Evolutionary conservation across 2,329 filamentous ascomycete genomes (phyloP), one percentile per base, ranked within the genome.

Genomic region (Paramyrothecium roridum): DNA sequence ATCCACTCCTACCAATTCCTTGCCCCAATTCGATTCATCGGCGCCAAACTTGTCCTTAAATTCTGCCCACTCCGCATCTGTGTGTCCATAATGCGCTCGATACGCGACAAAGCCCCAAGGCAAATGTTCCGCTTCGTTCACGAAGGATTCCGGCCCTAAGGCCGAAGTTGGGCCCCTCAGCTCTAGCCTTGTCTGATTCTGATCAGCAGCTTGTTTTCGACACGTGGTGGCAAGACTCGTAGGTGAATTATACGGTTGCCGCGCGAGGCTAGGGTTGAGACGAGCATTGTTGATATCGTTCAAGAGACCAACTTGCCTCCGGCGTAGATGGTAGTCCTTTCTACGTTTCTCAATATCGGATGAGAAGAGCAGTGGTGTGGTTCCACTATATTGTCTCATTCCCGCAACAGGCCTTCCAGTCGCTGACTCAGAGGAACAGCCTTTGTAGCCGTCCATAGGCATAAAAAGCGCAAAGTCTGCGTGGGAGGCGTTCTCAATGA

Each of bases 371-470:
- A 50, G 11, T 33, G 21, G 48, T 23, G 48, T 50, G n/a, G 48
- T 50, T 3, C 48, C 48, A 50, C 13, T 13, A n/a, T 50, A 50
- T 26, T 33, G 21, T 20, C 13, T 22, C 13, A 12, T 30, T 26
- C 10, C 21, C 0, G 10, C 52, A 16, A 65, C 64, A 0, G 57
- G 45, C 19, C 21, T 13, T 33, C 48, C 48, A 4, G 48, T 50
- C 12, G 48, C 48, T 30, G 48, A 50, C 19, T 8, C 8, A 11
- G 48, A 50, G 21, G 26, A 10, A 50, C 48, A 50, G 13, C 67
- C 67, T 13, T 61, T 60, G 21, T 69, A 69, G 0, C 67, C 67
- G n/a, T 69, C 65, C 16, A 59, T 66, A 3, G 67, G 63, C 12
- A 69, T 23, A 30, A 63, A 63, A 3, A 69, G 66, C 4, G 43